A percentile compares a stretch with the other conserved stretches of the same genome.
phyloP scores from a whole-genome alignment of 2,329 filamentous ascomycete species.

The Beauveria brongniartii region DNA sequence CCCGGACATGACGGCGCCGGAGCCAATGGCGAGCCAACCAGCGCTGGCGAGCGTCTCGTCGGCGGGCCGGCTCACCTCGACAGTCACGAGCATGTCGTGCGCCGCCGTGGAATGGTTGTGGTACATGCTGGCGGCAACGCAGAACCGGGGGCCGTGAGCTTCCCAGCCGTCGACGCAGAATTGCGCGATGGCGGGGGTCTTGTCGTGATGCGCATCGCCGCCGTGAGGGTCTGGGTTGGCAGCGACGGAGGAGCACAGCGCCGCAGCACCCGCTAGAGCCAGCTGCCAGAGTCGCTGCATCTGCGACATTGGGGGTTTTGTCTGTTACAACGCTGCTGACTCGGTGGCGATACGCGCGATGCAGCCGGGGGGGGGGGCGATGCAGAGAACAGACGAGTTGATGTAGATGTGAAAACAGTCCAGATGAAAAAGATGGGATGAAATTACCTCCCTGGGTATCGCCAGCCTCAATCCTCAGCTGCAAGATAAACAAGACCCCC shows the following conservation, averaged over 20 bases:
- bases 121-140: conserved; percentile 9
- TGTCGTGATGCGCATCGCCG: background rate
- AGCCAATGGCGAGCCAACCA: conserved; percentile 11
- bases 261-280: background rate
- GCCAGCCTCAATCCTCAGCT: background rate
- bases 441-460: too few species aligned
- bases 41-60: background rate
- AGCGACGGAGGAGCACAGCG: background rate
- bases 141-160: conserved; percentile 1
- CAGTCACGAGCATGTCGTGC: conserved; percentile 11
- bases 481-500: too few species aligned
- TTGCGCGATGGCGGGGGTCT: background rate
- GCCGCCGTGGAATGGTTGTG: conserved; percentile 11
- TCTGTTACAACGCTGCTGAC: background rate
- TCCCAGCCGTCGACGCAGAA: conserved; percentile 8
- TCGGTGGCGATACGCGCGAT: background rate
- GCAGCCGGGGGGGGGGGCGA: background rate
- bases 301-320: background rate
- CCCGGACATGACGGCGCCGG: conserved; percentile 7
- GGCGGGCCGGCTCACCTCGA: conserved; percentile 4
- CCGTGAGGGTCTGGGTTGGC: background rate
- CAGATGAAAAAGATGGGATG: too few species aligned
- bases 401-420: background rate
- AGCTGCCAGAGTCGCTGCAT: background rate
- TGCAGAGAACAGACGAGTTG: background rate